Conservation (phyloP, 495 filamentous ascomycete genomes). For the Penicillium pulvis region DNA sequence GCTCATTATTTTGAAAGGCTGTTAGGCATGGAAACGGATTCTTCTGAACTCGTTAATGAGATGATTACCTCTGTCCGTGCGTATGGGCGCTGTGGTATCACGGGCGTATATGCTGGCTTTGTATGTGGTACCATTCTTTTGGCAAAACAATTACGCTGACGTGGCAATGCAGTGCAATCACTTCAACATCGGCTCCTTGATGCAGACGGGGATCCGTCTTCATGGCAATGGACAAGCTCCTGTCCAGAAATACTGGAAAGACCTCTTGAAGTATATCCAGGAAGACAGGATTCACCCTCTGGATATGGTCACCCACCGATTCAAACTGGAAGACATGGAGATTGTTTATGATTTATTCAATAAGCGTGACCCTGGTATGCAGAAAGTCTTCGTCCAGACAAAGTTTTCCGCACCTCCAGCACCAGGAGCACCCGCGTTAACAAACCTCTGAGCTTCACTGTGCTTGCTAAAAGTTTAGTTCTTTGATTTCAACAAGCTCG, state of each 20-base stretch:
- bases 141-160: neutral
- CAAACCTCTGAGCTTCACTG: neutral
- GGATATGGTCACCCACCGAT: slow-evolving; percentile 78
- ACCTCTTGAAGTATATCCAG: slow-evolving; percentile 62
- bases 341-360: slow-evolving; percentile 56
- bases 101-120: slow-evolving; percentile 80
- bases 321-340: slow-evolving; percentile 71
- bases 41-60: slow-evolving; percentile 84
- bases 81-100: slow-evolving; percentile 78
- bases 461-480: neutral
- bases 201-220: slow-evolving; percentile 77
- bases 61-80: slow-evolving; percentile 77
- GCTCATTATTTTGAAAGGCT: slow-evolving; percentile 74
- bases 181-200: slow-evolving; percentile 82
- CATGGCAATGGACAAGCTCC: slow-evolving; percentile 80
- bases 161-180: slow-evolving; percentile 62
- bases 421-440: slow-evolving; percentile 29
- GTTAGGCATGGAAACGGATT: slow-evolving; percentile 80
- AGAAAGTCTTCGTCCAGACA: slow-evolving; percentile 74
- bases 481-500: neutral
- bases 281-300: slow-evolving; percentile 70
- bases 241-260: slow-evolving; percentile 65
- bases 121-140: slow-evolving; percentile 46
- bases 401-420: slow-evolving; percentile 51
- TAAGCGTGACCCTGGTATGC: slow-evolving; percentile 65